Conservation (phyloP, 2,329 filamentous ascomycete species). For the Trichoderma koningiopsis region DNA sequence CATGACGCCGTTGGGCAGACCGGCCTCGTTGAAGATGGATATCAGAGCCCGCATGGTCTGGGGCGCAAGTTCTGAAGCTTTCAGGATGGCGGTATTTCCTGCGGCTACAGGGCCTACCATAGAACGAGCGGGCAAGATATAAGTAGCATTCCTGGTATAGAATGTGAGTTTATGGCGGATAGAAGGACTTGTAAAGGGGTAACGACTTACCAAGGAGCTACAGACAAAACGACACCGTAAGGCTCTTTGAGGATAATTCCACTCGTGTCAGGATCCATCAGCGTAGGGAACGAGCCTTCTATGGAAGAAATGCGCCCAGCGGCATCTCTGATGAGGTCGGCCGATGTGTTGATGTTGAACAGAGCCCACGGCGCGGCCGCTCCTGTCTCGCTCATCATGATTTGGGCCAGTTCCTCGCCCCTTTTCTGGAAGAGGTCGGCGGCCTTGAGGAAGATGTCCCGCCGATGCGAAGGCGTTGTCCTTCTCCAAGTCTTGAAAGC, state of each 20-base stretch:
- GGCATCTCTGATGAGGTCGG: constrained; percentile 47
- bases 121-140: constrained; percentile 55
- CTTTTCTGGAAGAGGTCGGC: constrained; percentile 64
- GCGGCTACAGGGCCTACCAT: constrained; percentile 69
- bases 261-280: constrained; percentile 37
- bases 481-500: constrained; percentile 72
- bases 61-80: constrained; percentile 69
- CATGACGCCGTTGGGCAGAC: constrained; percentile 72
- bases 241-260: constrained; percentile 75
- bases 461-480: constrained; percentile 60
- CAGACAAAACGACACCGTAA: constrained; percentile 75
- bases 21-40: constrained; percentile 69
- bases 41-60: constrained; percentile 64
- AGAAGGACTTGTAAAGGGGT: background rate
- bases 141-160: constrained; percentile 56
- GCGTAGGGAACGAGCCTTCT: constrained; percentile 42
- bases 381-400: constrained; percentile 58
- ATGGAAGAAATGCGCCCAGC: constrained; percentile 47
- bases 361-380: constrained; percentile 42
- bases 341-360: constrained; percentile 43
- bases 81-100: constrained; percentile 76
- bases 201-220: constrained; percentile 72
- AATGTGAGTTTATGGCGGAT: background rate
- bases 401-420: constrained; percentile 60
- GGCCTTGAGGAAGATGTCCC: constrained; percentile 70